A percentile compares a stretch with the other conserved stretches of the same genome.
These are phyloP conservation scores for Adiantum capillusveneris DNA, from an alignment of 75 land plant genomes.

Conservation along the genomic window DNA sequence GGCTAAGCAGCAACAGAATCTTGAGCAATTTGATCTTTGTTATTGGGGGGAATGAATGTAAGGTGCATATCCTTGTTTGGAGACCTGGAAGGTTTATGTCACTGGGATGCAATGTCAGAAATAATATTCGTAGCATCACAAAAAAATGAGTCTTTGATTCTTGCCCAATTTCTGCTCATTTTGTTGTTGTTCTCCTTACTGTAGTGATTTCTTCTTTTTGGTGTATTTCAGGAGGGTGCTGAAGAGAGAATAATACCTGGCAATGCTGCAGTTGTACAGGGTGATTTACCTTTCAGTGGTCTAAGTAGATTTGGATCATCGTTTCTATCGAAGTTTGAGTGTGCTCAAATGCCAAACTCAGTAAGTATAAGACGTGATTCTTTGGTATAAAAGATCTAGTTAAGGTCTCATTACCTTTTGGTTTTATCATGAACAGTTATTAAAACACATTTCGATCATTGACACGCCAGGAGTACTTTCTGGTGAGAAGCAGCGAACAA, in stretches of 20 bases:
- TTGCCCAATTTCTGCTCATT: no score
- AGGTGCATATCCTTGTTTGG: no score
- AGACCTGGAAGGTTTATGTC: no score
- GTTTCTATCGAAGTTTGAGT: slow-evolving; percentile 83
- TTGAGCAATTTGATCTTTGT: no score
- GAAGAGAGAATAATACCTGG: slow-evolving; percentile 94
- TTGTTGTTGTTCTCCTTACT: no score
- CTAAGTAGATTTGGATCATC: slow-evolving; percentile 78
- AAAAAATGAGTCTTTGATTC: neutral
- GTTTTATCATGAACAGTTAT: slow-evolving; percentile 30
- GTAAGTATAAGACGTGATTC: slow-evolving; percentile 24
- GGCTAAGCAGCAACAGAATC: no score
- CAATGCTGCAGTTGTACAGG: slow-evolving; percentile 85
- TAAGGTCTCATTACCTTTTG: neutral
- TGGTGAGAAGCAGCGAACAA: slow-evolving; percentile 93
- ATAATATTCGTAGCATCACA: no score
- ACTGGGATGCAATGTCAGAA: no score
- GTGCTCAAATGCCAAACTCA: slow-evolving; percentile 95
- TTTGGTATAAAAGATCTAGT: neutral
- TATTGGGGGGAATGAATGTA: no score
- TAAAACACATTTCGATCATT: slow-evolving; percentile 87
- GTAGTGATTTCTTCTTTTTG: no score
- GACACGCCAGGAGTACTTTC: slow-evolving; percentile 97
- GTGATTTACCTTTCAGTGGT: slow-evolving; percentile 88
- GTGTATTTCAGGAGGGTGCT: slow-evolving; percentile 57